These are phyloP conservation scores for Thuidium tamariscinum DNA, from an alignment of 225 moss, liverwort and hornwort genomes.

Conservation along the genomic window DNA sequence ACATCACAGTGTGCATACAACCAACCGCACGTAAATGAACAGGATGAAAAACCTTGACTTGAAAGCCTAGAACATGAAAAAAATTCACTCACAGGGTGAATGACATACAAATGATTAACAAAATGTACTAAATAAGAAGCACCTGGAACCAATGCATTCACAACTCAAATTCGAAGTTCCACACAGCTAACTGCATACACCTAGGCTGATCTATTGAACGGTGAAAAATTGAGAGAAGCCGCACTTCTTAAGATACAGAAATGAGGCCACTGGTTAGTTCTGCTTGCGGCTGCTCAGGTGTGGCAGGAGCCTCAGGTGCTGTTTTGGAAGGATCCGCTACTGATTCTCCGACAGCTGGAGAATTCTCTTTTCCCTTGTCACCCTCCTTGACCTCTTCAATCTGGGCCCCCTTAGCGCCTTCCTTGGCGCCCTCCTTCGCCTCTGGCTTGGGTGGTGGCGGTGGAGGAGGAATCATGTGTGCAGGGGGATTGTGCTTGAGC, in stretches of 20 bases:
- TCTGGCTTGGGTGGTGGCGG: slow-evolving; percentile 62
- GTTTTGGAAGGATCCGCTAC: neutral
- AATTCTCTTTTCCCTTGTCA: slow-evolving; percentile 10
- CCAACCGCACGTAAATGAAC: neutral
- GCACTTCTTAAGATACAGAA: slow-evolving; percentile 13
- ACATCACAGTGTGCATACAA: neutral
- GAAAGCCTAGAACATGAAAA: neutral
- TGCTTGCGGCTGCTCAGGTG: slow-evolving; percentile 14
- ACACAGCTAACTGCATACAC: slow-evolving; percentile 10
- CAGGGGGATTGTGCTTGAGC: slow-evolving; percentile 79
- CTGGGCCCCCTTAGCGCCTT: neutral
- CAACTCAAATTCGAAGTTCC: slow-evolving; percentile 5
- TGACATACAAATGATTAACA: slow-evolving; percentile 14
- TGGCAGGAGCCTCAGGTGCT: slow-evolving; percentile 21
- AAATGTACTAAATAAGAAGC: slow-evolving; percentile 17
- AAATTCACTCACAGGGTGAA: slow-evolving; percentile 2
- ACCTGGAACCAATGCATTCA: slow-evolving; percentile 6
- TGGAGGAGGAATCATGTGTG: slow-evolving; percentile 84
- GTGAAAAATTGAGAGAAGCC: neutral
- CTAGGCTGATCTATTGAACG: slow-evolving; percentile 16
- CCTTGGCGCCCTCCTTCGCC: slow-evolving; percentile 8
- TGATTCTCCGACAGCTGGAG: neutral
- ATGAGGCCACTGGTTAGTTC: slow-evolving; percentile 18
- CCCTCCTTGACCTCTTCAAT: neutral
- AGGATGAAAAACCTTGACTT: neutral